Evolutionary conservation across 305 asterid species (phyloP).

Genomic region (Fraxinus paxiana): DNA sequence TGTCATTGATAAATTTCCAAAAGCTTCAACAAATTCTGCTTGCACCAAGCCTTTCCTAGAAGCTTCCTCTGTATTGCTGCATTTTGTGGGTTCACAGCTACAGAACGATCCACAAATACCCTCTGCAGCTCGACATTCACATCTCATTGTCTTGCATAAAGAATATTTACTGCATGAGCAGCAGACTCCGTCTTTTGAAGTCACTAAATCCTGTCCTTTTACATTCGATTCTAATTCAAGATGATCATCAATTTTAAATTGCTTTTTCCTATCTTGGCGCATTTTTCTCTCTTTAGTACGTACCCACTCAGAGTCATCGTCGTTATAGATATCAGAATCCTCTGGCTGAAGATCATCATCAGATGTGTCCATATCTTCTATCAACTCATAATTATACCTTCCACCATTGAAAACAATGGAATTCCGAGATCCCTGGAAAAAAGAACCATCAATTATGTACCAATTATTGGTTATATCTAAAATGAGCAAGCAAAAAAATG

Average conservation of each 20-base stretch:
- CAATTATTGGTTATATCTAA: neutral
- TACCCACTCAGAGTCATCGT: constrained; percentile 43
- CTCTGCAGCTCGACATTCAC: constrained; percentile 69
- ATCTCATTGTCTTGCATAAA: constrained; percentile 64
- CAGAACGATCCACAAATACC: constrained; percentile 58
- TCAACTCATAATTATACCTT: constrained; percentile 26
- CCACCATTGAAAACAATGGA: constrained; percentile 42
- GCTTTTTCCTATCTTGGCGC: constrained; percentile 38
- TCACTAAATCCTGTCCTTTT: constrained; percentile 9
- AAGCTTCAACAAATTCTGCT: constrained; percentile 23
- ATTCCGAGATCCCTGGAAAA: constrained; percentile 53
- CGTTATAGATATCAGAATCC: constrained; percentile 13
- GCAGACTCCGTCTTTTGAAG: constrained; percentile 32
- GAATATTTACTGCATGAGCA: constrained; percentile 76
- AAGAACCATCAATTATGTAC: neutral
- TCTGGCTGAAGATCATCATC: constrained; percentile 40
- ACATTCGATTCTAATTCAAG: constrained; percentile 26
- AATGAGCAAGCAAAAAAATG: neutral
- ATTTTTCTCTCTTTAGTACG: constrained; percentile 34
- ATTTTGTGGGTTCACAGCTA: constrained; percentile 49
- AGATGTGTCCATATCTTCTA: constrained; percentile 88
- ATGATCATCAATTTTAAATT: constrained; percentile 26
- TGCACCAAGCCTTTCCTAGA: constrained; percentile 14
- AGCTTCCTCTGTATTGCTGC: constrained; percentile 53
- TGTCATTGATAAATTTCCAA: constrained; percentile 22